A percentile compares a stretch with the other conserved stretches of the same genome.
These are phyloP conservation scores for Aciculoconidium aculeatum DNA, from an alignment of 805 yeast genomes.

Conservation along the genomic window DNA sequence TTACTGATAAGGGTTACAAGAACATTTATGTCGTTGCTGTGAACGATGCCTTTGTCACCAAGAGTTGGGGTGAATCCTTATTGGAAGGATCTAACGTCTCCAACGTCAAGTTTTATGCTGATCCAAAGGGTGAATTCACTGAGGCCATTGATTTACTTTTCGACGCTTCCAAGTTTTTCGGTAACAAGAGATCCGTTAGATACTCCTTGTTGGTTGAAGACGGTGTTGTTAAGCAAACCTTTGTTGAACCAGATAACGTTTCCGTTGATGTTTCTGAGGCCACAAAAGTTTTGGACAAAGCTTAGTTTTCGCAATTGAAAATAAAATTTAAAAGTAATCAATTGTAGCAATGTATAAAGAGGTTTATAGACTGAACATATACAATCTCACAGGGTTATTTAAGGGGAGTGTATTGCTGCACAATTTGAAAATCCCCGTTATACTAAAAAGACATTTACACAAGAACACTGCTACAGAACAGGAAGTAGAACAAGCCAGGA, in stretches of 20 bases:
- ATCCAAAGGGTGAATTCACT: conserved; percentile 71
- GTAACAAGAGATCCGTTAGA: conserved; percentile 69
- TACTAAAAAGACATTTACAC: conserved; percentile 5
- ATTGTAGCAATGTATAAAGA: conserved; percentile 41
- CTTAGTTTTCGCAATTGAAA: conserved; percentile 7
- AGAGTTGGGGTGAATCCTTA: conserved; percentile 62
- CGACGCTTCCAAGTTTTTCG: conserved; percentile 74
- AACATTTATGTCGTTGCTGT: conserved; percentile 67
- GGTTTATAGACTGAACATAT: too few species aligned
- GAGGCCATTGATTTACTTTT: conserved; percentile 58
- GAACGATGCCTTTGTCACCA: conserved; percentile 81
- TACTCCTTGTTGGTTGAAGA: conserved; percentile 71
- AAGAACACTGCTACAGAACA: conserved; percentile 8
- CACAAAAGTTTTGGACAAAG: conserved; percentile 33
- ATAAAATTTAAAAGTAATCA: conserved; percentile 19
- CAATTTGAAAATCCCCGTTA: neutral
- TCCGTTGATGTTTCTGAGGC: conserved; percentile 55
- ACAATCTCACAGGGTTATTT: too few species aligned
- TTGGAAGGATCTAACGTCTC: conserved; percentile 15
- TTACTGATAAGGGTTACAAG: conserved; percentile 61
- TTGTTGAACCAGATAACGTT: conserved; percentile 77
- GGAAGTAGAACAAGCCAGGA: conserved; percentile 28
- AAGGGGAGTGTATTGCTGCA: conserved; percentile 13
- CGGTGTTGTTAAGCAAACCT: conserved; percentile 61
- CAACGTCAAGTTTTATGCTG: conserved; percentile 61